A percentile compares a stretch with the other conserved stretches of the same genome.
Evolutionary conservation across 2,329 filamentous ascomycete genomes (phyloP).

Genomic region (Fusarium caatingaense): DNA sequence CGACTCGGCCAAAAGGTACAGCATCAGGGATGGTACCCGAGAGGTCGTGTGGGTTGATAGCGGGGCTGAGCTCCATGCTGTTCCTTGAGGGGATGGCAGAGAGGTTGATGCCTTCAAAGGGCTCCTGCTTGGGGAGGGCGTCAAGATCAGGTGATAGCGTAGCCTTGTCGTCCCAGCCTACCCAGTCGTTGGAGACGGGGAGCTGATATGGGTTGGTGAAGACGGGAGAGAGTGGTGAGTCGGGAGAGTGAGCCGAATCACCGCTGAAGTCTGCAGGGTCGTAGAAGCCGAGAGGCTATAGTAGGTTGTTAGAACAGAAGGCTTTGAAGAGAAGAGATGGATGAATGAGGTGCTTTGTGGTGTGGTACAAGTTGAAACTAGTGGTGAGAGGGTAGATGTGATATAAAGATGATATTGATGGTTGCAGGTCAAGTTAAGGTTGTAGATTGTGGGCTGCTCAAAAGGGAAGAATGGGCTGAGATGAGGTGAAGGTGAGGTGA

Average conservation of each 20-base stretch:
- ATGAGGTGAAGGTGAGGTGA: conserved; percentile 41
- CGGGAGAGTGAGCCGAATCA: conserved; percentile 45
- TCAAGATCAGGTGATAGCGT: conserved; percentile 45
- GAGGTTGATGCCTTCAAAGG: conserved; percentile 45
- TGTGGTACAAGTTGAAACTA: conserved; percentile 16
- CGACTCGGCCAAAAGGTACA: conserved; percentile 45
- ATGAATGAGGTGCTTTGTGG: conserved; percentile 36
- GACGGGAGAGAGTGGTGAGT: conserved; percentile 46
- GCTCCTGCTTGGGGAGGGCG: conserved; percentile 45
- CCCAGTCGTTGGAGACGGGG: conserved; percentile 45
- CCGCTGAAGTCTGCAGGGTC: conserved; percentile 47
- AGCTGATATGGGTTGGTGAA: conserved; percentile 46
- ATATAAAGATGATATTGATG: conserved; percentile 38
- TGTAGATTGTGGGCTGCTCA: conserved; percentile 18
- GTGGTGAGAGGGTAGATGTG: conserved; percentile 26
- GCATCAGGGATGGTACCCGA: conserved; percentile 43
- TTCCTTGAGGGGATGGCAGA: conserved; percentile 43
- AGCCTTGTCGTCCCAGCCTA: conserved; percentile 47
- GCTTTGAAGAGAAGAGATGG: background rate
- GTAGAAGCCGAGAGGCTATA: conserved; percentile 43
- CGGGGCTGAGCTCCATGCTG: conserved; percentile 47
- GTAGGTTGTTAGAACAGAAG: conserved; percentile 34
- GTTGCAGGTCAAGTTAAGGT: conserved; percentile 17
- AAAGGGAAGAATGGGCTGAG: conserved; percentile 40
- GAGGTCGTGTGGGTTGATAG: conserved; percentile 46